A percentile compares a stretch with the other conserved stretches of the same genome.
Conservation (phyloP, 139 green algal genomes). For the Coelastrella sp. region DNA sequence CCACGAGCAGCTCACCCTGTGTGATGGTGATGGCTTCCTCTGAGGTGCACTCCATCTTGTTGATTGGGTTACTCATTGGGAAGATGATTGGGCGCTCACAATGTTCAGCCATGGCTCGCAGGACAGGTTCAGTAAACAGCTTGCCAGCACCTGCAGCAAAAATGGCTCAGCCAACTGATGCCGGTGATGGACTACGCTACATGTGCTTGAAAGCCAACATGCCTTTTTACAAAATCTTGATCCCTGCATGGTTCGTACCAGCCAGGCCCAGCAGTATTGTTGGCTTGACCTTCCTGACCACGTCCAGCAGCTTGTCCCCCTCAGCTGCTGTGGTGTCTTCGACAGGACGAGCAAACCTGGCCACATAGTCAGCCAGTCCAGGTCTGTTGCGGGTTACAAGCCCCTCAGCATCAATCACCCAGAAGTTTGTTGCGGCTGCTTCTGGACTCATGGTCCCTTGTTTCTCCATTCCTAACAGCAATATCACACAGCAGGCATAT, state of each 20-base stretch:
- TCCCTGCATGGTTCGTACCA: too few species aligned
- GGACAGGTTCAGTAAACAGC: slow-evolving; percentile 76
- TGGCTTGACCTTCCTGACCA: slow-evolving; percentile 70
- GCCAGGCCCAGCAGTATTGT: slow-evolving; percentile 89
- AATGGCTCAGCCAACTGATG: too few species aligned
- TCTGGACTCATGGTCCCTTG: slow-evolving; percentile 57
- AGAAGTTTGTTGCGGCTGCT: slow-evolving; percentile 72
- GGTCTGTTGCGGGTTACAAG: slow-evolving; percentile 57
- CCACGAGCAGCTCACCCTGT: neutral
- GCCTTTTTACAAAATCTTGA: neutral
- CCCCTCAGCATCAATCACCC: slow-evolving; percentile 66
- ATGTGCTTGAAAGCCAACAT: too few species aligned
- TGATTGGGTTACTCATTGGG: slow-evolving; percentile 93
- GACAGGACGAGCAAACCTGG: slow-evolving; percentile 73
- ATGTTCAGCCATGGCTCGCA: slow-evolving; percentile 75
- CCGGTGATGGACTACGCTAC: too few species aligned
- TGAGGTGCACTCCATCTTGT: slow-evolving; percentile 76
- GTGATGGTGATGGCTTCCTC: slow-evolving; percentile 74
- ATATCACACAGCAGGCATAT: too few species aligned
- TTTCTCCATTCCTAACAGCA: slow-evolving; percentile 83
- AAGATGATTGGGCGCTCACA: slow-evolving; percentile 86
- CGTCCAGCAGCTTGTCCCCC: slow-evolving; percentile 70
- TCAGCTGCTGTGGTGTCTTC: slow-evolving; percentile 54
- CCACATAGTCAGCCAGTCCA: slow-evolving; percentile 66
- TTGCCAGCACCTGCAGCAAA: slow-evolving; percentile 53